phyloP scores from a whole-genome alignment of 345 rosid species.

The Capsella bursapastoris region DNA sequence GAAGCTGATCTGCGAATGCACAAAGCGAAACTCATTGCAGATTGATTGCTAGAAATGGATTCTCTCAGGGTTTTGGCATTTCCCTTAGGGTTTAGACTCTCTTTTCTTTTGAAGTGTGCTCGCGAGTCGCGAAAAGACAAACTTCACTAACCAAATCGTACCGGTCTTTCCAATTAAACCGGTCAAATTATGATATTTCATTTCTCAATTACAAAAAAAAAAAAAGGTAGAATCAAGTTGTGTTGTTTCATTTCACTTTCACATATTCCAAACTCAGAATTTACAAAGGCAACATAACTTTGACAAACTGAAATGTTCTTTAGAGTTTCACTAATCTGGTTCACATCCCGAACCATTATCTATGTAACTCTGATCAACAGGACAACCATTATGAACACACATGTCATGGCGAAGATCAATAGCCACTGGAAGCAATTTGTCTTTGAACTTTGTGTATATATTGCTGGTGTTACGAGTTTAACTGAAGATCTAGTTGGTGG shows the following conservation, averaged over 20 bases:
- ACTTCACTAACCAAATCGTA: neutral
- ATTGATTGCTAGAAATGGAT: constrained; percentile 10
- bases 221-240: neutral
- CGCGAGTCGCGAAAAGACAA: neutral
- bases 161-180: neutral
- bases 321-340: neutral
- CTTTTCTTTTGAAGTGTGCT: neutral
- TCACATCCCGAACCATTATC: neutral
- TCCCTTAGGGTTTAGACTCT: constrained; percentile 15
- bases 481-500: constrained; percentile 80
- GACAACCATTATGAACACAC: constrained; percentile 83
- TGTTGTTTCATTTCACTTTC: neutral
- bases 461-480: constrained; percentile 63
- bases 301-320: constrained; percentile 5
- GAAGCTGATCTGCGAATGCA: constrained; percentile 45
- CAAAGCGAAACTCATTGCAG: constrained; percentile 25
- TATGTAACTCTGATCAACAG: constrained; percentile 79
- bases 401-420: constrained; percentile 65
- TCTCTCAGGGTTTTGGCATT: constrained; percentile 15
- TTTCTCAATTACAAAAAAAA: neutral
- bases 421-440: constrained; percentile 91
- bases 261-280: neutral
- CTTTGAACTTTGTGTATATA: constrained; percentile 67
- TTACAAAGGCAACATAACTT: constrained; percentile 11
- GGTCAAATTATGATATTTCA: neutral